A percentile compares a stretch with the other conserved stretches of the same genome.
These are phyloP conservation scores for Trichocomaceae sp. DNA, from an alignment of 2,329 filamentous ascomycete genomes.

Conservation along the genomic window DNA sequence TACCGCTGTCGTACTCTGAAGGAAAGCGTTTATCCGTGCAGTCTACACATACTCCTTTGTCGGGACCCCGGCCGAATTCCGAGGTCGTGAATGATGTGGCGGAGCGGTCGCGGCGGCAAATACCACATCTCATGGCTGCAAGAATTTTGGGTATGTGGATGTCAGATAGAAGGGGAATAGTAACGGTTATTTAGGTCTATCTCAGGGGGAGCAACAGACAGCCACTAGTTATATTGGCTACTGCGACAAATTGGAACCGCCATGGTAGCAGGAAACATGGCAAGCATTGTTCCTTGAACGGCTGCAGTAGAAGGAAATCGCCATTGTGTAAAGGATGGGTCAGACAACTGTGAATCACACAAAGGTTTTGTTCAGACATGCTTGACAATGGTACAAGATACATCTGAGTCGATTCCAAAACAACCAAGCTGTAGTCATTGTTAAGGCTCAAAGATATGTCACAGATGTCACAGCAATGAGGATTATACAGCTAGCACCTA, in stretches of 20 bases:
- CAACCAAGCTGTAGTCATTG: background rate
- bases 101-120: background rate
- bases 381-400: too few species aligned
- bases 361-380: background rate
- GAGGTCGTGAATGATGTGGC: background rate
- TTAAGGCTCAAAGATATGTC: background rate
- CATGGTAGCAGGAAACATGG: background rate
- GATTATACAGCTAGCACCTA: too few species aligned
- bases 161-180: background rate
- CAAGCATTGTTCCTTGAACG: background rate
- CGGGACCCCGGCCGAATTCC: background rate
- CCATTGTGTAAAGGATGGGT: background rate
- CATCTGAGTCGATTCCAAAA: background rate
- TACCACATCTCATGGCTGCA: background rate
- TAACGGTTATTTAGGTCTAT: background rate
- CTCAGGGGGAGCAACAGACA: background rate
- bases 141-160: background rate
- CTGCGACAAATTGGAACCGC: too few species aligned
- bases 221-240: background rate
- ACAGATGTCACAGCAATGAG: constrained; percentile 14
- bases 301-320: background rate
- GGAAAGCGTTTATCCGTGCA: background rate
- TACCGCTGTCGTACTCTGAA: background rate
- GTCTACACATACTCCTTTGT: background rate
- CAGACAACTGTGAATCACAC: background rate